A percentile compares a stretch with the other conserved stretches of the same genome.
Evolutionary conservation across 768 basidiomycete species (phyloP).

Genomic region (Psilocybe subaeruginosa): DNA sequence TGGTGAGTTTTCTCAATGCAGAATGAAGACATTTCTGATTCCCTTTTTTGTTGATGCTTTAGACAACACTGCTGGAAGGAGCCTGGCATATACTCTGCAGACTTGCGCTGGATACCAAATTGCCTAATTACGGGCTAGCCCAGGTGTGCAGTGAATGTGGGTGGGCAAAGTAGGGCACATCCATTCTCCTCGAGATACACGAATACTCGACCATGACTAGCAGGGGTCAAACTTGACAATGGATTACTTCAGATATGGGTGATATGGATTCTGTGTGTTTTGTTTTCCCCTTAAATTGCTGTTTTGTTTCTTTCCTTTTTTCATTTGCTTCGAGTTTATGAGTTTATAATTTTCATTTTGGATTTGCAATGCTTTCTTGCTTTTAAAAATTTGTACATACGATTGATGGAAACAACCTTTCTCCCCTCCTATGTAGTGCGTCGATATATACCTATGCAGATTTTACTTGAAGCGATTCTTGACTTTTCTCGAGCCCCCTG

Average conservation of each 20-base stretch:
- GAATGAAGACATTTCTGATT: conserved; percentile 6
- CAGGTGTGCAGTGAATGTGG: conserved; percentile 66
- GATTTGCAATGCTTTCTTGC: no score
- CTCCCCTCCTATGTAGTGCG: no score
- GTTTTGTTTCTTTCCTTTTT: neutral
- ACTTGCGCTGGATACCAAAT: conserved; percentile 50
- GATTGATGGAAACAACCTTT: no score
- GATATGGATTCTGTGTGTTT: no score
- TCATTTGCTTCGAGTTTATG: neutral
- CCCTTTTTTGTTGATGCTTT: neutral
- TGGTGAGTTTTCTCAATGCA: conserved; percentile 38
- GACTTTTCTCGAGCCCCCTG: no score
- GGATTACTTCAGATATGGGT: no score
- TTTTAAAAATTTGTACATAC: no score
- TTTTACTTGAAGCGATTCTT: no score
- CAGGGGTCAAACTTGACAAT: neutral
- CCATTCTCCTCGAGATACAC: neutral
- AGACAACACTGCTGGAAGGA: conserved; percentile 8
- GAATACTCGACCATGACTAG: neutral
- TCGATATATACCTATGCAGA: no score
- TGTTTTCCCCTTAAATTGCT: neutral
- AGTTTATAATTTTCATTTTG: no score
- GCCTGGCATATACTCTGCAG: conserved; percentile 59
- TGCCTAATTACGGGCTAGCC: conserved; percentile 39
- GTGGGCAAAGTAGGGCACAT: conserved; percentile 17